Evolutionary conservation across 257 asterid species (phyloP).

Genomic region (Handroanthus guayacan): DNA sequence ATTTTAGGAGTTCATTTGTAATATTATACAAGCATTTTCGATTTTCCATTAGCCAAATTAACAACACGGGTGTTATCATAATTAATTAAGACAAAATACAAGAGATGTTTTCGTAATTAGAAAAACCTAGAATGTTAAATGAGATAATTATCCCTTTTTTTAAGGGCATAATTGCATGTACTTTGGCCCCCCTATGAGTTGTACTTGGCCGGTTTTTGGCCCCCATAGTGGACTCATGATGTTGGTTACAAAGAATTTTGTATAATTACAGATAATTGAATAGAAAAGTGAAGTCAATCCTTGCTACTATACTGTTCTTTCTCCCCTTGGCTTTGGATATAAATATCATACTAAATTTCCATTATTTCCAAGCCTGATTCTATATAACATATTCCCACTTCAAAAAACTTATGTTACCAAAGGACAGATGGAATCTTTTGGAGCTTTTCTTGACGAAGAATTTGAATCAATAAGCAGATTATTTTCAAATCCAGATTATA

Average conservation of each 20-base stretch:
- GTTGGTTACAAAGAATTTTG: slow-evolving; percentile 50
- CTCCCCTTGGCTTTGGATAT: slow-evolving; percentile 45
- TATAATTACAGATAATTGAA: slow-evolving; percentile 35
- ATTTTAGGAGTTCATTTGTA: no score
- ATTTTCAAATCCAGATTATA: slow-evolving; percentile 49
- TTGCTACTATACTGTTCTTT: slow-evolving; percentile 33
- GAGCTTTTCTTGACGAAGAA: slow-evolving; percentile 67
- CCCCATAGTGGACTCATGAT: slow-evolving; percentile 52
- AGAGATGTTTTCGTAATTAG: no score
- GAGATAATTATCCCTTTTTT: not conserved
- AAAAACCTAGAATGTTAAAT: no score
- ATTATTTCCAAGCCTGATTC: slow-evolving; percentile 35
- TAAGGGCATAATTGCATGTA: slow-evolving; percentile 47
- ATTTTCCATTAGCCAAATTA: no score
- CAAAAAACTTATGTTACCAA: not conserved
- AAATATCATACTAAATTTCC: slow-evolving; percentile 44
- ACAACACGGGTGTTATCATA: no score
- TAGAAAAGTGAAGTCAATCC: slow-evolving; percentile 56
- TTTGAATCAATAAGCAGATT: slow-evolving; percentile 68
- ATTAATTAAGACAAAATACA: no score
- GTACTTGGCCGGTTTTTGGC: slow-evolving; percentile 59
- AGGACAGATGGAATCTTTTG: slow-evolving; percentile 59
- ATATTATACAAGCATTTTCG: no score
- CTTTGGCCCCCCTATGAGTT: slow-evolving; percentile 52
- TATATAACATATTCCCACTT: slow-evolving; percentile 7